A percentile compares a stretch with the other conserved stretches of the same genome.
These are phyloP conservation scores for Aspergillus sclerotialis DNA, from an alignment of 2,329 filamentous ascomycete genomes.

Conservation along the genomic window DNA sequence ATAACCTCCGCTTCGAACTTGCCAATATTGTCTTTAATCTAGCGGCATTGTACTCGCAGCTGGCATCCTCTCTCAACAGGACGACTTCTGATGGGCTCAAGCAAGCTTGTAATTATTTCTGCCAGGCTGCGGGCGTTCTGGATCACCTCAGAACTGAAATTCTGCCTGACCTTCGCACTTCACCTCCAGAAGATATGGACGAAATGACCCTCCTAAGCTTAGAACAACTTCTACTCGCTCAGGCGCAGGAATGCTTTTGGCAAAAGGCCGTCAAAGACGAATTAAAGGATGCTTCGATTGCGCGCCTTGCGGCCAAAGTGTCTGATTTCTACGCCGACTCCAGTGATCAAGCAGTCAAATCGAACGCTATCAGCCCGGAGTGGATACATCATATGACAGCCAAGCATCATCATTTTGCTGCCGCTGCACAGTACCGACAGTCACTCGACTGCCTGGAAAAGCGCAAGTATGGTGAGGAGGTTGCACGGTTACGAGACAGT, in stretches of 20 bases:
- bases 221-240: slow-evolving; percentile 75
- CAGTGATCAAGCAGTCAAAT: slow-evolving; percentile 79
- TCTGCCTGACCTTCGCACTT: slow-evolving; percentile 73
- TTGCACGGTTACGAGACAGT: slow-evolving; percentile 76
- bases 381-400: slow-evolving; percentile 98
- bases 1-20: slow-evolving; percentile 71
- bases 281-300: slow-evolving; percentile 85
- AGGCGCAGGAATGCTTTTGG: slow-evolving; percentile 98
- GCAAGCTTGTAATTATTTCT: slow-evolving; percentile 82
- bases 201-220: slow-evolving; percentile 75
- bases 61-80: slow-evolving; percentile 74
- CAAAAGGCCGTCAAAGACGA: slow-evolving; percentile 92
- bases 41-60: slow-evolving; percentile 84
- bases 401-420: slow-evolving; percentile 95
- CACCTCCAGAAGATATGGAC: slow-evolving; percentile 94
- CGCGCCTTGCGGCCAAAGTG: slow-evolving; percentile 82
- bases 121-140: slow-evolving; percentile 76
- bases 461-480: slow-evolving; percentile 89
- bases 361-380: slow-evolving; percentile 79
- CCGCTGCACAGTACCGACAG: slow-evolving; percentile 86
- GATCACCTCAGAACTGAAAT: slow-evolving; percentile 68
- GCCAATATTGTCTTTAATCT: slow-evolving; percentile 92
- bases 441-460: slow-evolving; percentile 90
- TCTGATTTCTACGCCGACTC: slow-evolving; percentile 84
- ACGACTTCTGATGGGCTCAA: slow-evolving; percentile 77